Percentiles rank a stretch among this genome's conserved stretches.
phyloP scores from a whole-genome alignment of 305 asterid species.

The Fraxinus paxiana region DNA sequence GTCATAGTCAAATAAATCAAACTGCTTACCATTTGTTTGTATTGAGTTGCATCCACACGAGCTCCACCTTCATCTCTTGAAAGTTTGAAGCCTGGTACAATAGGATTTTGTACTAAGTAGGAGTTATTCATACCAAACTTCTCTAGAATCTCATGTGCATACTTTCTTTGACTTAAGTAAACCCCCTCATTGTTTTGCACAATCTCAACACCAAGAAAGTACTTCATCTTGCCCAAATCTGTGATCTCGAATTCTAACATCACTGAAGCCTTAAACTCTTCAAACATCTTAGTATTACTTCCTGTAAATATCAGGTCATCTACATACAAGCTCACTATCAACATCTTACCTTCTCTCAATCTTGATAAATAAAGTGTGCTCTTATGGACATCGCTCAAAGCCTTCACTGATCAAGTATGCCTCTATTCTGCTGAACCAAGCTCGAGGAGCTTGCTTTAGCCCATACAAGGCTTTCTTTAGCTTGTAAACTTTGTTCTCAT shows the following conservation, averaged over 20 bases:
- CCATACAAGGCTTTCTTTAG: background rate
- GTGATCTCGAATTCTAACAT: background rate
- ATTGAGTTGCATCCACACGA: background rate
- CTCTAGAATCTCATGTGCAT: background rate
- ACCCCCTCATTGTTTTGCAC: background rate
- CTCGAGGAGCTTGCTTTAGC: background rate
- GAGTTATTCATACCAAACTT: background rate
- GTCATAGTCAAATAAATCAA: background rate
- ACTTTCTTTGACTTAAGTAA: background rate
- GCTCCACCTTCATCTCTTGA: background rate
- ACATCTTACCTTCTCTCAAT: background rate
- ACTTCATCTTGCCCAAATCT: background rate
- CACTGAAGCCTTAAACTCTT: background rate
- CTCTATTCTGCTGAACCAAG: background rate
- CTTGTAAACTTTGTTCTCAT: background rate
- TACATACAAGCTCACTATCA: background rate
- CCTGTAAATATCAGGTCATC: background rate
- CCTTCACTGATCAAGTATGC: background rate
- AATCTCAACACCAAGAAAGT: background rate
- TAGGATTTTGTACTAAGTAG: background rate
- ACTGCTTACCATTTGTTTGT: background rate
- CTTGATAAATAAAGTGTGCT: background rate
- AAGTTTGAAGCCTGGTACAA: background rate
- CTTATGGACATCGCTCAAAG: background rate
- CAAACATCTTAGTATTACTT: background rate